Evolutionary conservation across 495 filamentous ascomycete species (phyloP), one percentile per base, ranked within the genome.

Genomic region (Durotheca rogersii): DNA sequence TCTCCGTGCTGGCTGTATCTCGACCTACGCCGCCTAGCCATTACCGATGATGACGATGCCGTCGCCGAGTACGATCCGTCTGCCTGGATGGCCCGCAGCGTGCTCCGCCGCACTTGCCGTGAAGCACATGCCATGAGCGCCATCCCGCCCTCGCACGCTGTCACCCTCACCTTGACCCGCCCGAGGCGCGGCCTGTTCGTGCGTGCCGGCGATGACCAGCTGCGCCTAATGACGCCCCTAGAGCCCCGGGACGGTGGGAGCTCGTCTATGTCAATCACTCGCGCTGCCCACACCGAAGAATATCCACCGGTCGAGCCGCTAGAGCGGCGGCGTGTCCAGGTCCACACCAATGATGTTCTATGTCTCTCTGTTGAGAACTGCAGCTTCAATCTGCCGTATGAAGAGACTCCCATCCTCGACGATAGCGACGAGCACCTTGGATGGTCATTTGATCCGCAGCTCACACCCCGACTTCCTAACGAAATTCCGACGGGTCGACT

Each of bases 301-400:
- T 6, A 7, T 9, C 16, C 18, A 12, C 21, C 9, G 6, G 1
- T 23, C 1, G 46, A 65, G 41, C 59, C 52, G 9, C 42, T 46
- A 0, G 62, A 54, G 9, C 34, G 12, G 5, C 59, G 62, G 4
- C 29, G 1, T 16, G 18, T 63, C 16, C 16, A 43, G 11, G 53
- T 60, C 1, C 52, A 45, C 21, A 3, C 40, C 0, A 36, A 55
- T 11, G 62, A 66, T 7, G 12, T 66, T 7, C 50, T 63, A 7
- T 47, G 49, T 7, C 50, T 66, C 4, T 66, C 60, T 0, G 30
- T 60, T 23, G 60, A 63, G 47, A 66, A 66, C 32, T 66, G 62
- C 36, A 66, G 62, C 47, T 63, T 66, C 41, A 66, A 57, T 32
- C 47, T 66, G 9, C 62, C 53, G 7, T 45, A 45, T 31, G 62